Conservation (phyloP, 2,329 filamentous ascomycete genomes). For the Alternaria postmessia region DNA sequence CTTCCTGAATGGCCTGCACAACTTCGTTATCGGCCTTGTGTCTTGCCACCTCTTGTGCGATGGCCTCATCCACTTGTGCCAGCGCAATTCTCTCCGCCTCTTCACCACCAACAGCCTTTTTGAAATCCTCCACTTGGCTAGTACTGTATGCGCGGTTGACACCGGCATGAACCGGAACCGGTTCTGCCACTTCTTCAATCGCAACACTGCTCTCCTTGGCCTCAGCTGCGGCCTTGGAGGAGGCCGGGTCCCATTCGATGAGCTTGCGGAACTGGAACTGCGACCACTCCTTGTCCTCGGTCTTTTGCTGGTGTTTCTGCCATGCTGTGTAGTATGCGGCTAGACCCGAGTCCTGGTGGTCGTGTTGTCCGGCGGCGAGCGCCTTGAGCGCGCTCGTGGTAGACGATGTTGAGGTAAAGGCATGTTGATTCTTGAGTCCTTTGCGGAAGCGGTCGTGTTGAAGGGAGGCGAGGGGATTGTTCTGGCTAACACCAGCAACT, state of each 20-base stretch:
- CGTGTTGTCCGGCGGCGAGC: slow-evolving; percentile 34
- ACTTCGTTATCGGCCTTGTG: slow-evolving; percentile 61
- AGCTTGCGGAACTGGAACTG: slow-evolving; percentile 89
- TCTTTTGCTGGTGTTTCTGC: slow-evolving; percentile 73
- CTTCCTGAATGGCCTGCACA: slow-evolving; percentile 42
- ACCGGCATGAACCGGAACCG: slow-evolving; percentile 37
- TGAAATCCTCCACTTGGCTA: slow-evolving; percentile 67
- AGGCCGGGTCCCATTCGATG: slow-evolving; percentile 82
- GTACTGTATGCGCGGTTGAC: slow-evolving; percentile 62
- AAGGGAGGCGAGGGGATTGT: slow-evolving; percentile 64
- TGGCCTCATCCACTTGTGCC: slow-evolving; percentile 84
- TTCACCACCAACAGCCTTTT: slow-evolving; percentile 61
- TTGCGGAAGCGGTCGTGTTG: slow-evolving; percentile 56
- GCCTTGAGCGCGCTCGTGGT: slow-evolving; percentile 50
- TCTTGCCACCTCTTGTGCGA: slow-evolving; percentile 78
- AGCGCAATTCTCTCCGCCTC: slow-evolving; percentile 64
- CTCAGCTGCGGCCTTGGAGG: slow-evolving; percentile 51
- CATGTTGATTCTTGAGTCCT: slow-evolving; percentile 72
- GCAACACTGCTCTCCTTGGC: slow-evolving; percentile 44
- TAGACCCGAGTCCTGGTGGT: slow-evolving; percentile 64
- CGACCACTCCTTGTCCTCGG: slow-evolving; percentile 83
- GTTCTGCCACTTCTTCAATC: slow-evolving; percentile 42
- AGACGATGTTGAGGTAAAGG: slow-evolving; percentile 66
- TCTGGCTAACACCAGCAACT: slow-evolving; percentile 81
- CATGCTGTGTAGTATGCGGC: slow-evolving; percentile 93